phyloP scores from a whole-genome alignment of 2,329 filamentous ascomycete species.

The Fusarium avenaceum region DNA sequence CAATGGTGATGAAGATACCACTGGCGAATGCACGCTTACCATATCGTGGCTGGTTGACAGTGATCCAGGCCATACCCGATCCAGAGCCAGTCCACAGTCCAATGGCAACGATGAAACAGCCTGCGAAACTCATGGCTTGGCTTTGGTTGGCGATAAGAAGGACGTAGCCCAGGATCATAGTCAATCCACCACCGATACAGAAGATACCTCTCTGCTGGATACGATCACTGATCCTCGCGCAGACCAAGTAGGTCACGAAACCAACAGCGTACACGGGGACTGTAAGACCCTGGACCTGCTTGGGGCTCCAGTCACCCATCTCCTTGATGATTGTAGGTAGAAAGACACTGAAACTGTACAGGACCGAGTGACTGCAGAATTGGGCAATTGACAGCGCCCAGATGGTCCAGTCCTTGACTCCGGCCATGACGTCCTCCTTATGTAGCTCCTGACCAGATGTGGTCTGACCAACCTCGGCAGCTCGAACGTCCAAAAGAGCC shows the following conservation, averaged over 20 bases:
- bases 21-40: constrained; percentile 74
- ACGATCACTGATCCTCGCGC: constrained; percentile 70
- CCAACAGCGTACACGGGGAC: constrained; percentile 77
- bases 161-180: constrained; percentile 69
- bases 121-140: constrained; percentile 71
- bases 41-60: constrained; percentile 72
- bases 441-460: constrained; percentile 47
- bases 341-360: constrained; percentile 77
- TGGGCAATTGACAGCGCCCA: constrained; percentile 71
- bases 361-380: constrained; percentile 74
- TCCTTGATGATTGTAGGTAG: constrained; percentile 76
- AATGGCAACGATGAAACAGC: constrained; percentile 72
- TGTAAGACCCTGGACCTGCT: constrained; percentile 75
- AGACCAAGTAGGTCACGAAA: constrained; percentile 69
- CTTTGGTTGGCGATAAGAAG: constrained; percentile 68
- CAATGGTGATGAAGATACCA: constrained; percentile 72
- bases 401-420: constrained; percentile 70
- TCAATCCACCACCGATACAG: constrained; percentile 62
- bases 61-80: constrained; percentile 57
- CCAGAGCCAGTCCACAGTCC: constrained; percentile 62
- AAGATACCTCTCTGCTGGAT: constrained; percentile 70
- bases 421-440: constrained; percentile 45
- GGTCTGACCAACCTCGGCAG: constrained; percentile 58
- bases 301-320: constrained; percentile 68
- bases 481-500: constrained; percentile 66